Percentiles rank a stretch among this genome's conserved stretches.
Conservation (phyloP, 331 rosid genomes). For the Malus hybrid region DNA sequence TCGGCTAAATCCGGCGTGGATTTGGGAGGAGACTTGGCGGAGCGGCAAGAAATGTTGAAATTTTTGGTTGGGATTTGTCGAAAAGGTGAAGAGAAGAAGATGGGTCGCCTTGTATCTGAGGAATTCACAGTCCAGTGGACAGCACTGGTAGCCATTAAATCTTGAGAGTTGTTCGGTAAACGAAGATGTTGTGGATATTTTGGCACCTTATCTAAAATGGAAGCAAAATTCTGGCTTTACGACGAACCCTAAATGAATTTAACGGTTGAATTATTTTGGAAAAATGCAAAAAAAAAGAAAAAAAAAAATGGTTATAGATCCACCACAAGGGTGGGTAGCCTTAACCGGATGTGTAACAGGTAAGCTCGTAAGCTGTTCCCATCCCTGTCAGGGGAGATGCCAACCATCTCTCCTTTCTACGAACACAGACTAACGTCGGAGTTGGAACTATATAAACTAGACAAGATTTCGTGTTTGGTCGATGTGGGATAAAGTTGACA, state of each 20-base stretch:
- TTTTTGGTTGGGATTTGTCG: slow-evolving; percentile 19
- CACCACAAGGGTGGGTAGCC: slow-evolving; percentile 38
- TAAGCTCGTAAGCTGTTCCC: slow-evolving; percentile 8
- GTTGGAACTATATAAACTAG: background rate
- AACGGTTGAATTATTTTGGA: background rate
- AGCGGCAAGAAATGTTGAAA: slow-evolving; percentile 23
- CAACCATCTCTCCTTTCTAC: slow-evolving; percentile 52
- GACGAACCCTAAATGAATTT: background rate
- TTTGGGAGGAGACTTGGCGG: slow-evolving; percentile 38
- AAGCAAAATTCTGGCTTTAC: background rate
- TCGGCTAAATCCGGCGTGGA: slow-evolving; percentile 21
- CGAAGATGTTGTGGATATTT: background rate
- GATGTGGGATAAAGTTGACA: slow-evolving; percentile 19
- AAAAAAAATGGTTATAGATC: slow-evolving; percentile 31
- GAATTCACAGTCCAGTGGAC: slow-evolving; percentile 35
- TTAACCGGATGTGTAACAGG: slow-evolving; percentile 45
- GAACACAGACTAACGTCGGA: background rate
- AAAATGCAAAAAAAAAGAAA: background rate
- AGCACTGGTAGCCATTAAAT: slow-evolving; percentile 51
- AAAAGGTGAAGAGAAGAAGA: slow-evolving; percentile 33
- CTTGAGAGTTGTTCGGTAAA: background rate
- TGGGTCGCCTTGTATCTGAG: slow-evolving; percentile 38
- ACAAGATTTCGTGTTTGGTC: background rate
- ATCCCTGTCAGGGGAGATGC: slow-evolving; percentile 69
- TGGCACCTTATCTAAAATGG: slow-evolving; percentile 13